A percentile compares a stretch with the other conserved stretches of the same genome.
Conservation (phyloP, 257 asterid genomes). For the Nemophila menziesii region DNA sequence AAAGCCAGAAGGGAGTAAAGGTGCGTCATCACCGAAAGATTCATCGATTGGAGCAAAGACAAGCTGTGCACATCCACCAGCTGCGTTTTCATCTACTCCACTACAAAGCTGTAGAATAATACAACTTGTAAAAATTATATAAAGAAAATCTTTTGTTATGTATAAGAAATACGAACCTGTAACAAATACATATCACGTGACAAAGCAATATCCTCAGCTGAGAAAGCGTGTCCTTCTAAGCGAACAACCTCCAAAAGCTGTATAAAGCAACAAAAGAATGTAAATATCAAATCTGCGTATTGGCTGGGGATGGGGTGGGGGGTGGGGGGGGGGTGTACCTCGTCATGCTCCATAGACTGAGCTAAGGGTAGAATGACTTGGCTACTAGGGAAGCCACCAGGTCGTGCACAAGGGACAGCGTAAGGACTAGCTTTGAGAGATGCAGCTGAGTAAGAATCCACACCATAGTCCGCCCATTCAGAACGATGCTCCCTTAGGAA, state of each 20-base stretch:
- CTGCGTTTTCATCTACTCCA: slow-evolving; percentile 69
- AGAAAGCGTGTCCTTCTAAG: slow-evolving; percentile 66
- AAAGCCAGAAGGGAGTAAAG: slow-evolving; percentile 83
- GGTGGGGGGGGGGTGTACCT: slow-evolving; percentile 27
- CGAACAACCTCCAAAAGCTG: slow-evolving; percentile 86
- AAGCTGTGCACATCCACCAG: slow-evolving; percentile 85
- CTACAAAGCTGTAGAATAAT: slow-evolving; percentile 57
- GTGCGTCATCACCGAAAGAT: slow-evolving; percentile 93
- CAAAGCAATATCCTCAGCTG: slow-evolving; percentile 70
- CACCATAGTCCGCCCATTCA: slow-evolving; percentile 87
- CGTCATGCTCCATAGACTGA: slow-evolving; percentile 73
- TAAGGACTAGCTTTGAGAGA: slow-evolving; percentile 61
- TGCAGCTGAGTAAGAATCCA: slow-evolving; percentile 72
- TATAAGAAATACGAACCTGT: slow-evolving; percentile 38
- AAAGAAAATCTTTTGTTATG: background rate
- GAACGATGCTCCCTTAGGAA: slow-evolving; percentile 88
- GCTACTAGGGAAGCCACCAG: slow-evolving; percentile 60
- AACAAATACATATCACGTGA: slow-evolving; percentile 78
- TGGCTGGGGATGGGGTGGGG: background rate
- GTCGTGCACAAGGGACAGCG: slow-evolving; percentile 64
- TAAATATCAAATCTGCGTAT: background rate
- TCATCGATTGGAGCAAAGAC: slow-evolving; percentile 93
- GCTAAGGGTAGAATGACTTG: slow-evolving; percentile 81
- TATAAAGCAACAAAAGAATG: slow-evolving; percentile 1
- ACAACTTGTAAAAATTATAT: background rate